Evolutionary conservation across 257 asterid genomes (phyloP).

Genomic region (Fraxinus anomala): DNA sequence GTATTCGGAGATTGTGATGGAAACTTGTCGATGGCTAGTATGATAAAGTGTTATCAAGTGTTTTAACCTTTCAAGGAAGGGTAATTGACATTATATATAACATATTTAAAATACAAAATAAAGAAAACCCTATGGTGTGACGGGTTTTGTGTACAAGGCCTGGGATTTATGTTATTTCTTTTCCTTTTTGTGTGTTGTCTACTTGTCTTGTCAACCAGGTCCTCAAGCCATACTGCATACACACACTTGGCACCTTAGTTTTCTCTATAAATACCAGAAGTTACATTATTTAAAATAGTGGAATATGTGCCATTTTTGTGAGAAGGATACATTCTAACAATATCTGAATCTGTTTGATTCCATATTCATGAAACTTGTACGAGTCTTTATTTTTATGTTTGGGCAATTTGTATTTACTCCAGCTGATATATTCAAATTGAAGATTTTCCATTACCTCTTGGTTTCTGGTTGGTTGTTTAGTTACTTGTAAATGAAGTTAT

Average conservation of each 20-base stretch:
- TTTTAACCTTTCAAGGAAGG: not conserved
- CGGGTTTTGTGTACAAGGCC: not conserved
- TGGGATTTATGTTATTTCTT: not conserved
- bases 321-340: not conserved
- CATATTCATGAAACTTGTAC: not conserved
- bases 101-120: too few relatives aligned
- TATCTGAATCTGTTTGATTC: not conserved
- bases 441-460: not conserved
- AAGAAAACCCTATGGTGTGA: not conserved
- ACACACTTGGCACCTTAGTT: not conserved
- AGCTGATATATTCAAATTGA: constrained; percentile 3
- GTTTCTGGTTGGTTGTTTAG: constrained; percentile 13
- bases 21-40: not conserved
- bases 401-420: not conserved
- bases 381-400: constrained; percentile 9
- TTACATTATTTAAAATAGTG: not conserved
- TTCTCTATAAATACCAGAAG: not conserved
- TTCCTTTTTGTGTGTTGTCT: not conserved
- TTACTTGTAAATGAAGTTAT: too few relatives aligned
- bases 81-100: not conserved
- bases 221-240: not conserved
- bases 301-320: not conserved
- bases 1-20: not conserved
- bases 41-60: not conserved
- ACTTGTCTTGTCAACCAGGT: not conserved